Conservation (phyloP, 192 early-diverging fungal species). For the Piromyces finnis region DNA sequence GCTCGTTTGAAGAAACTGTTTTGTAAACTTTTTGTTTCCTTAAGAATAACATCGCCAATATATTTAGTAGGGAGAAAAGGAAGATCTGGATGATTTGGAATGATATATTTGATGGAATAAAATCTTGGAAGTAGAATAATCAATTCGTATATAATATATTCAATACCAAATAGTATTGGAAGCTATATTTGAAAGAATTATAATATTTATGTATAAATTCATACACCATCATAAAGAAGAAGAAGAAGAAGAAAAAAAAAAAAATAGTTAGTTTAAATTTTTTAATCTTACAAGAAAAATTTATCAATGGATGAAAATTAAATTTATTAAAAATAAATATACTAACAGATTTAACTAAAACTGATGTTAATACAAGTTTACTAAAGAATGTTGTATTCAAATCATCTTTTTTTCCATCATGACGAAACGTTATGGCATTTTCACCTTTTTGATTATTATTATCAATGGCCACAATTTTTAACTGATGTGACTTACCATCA, state of each 20-base stretch:
- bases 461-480: slow-evolving; percentile 47
- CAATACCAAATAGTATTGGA: neutral
- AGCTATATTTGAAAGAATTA: neutral
- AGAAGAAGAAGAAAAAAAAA: no score
- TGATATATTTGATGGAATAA: neutral
- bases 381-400: neutral
- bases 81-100: neutral
- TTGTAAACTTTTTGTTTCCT: neutral
- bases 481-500: slow-evolving; percentile 38
- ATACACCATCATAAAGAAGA: no score
- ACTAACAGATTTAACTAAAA: neutral
- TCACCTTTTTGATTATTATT: slow-evolving; percentile 21
- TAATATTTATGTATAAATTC: neutral
- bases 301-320: no score
- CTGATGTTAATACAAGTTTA: neutral
- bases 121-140: neutral
- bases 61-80: neutral
- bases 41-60: neutral
- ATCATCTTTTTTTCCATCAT: slow-evolving; percentile 30
- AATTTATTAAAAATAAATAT: no score
- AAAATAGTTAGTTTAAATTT: no score
- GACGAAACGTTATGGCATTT: slow-evolving; percentile 35
- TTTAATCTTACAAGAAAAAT: no score
- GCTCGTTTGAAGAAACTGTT: neutral
- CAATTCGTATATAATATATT: neutral